These are phyloP conservation scores for Sphaerulina vaccinii DNA, from an alignment of 2,329 filamentous ascomycete genomes.

Conservation along the genomic window DNA sequence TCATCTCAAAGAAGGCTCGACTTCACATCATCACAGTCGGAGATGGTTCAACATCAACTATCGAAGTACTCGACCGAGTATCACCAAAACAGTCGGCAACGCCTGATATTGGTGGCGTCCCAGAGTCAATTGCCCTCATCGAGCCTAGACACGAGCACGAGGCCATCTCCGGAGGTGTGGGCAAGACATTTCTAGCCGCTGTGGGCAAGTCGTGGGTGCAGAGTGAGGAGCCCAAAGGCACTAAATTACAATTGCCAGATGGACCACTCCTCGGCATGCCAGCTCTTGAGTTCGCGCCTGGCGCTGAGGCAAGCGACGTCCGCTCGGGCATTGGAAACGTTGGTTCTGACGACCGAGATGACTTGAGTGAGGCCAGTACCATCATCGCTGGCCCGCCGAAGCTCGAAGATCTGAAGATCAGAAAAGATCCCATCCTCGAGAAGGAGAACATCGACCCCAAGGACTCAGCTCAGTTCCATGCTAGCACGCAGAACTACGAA, in stretches of 20 bases:
- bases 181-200: conserved; percentile 19
- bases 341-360: neutral
- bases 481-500: neutral
- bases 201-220: conserved; percentile 24
- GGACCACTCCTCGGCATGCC: neutral
- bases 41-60: conserved; percentile 56
- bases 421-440: neutral
- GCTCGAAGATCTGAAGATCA: neutral
- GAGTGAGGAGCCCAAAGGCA: conserved; percentile 19
- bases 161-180: conserved; percentile 4
- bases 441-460: neutral
- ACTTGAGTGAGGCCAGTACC: neutral
- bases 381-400: neutral
- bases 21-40: conserved; percentile 72
- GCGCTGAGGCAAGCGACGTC: neutral
- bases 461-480: neutral
- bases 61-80: conserved; percentile 23
- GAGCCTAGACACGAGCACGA: conserved; percentile 21
- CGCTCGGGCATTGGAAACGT: neutral
- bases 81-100: neutral
- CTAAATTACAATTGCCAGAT: conserved; percentile 10
- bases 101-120: conserved; percentile 1
- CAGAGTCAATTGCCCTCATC: conserved; percentile 26
- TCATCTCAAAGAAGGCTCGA: conserved; percentile 49
- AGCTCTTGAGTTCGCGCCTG: conserved; percentile 3